phyloP scores from a whole-genome alignment of 2,329 filamentous ascomycete genomes.

The Emergomyces orientalis region DNA sequence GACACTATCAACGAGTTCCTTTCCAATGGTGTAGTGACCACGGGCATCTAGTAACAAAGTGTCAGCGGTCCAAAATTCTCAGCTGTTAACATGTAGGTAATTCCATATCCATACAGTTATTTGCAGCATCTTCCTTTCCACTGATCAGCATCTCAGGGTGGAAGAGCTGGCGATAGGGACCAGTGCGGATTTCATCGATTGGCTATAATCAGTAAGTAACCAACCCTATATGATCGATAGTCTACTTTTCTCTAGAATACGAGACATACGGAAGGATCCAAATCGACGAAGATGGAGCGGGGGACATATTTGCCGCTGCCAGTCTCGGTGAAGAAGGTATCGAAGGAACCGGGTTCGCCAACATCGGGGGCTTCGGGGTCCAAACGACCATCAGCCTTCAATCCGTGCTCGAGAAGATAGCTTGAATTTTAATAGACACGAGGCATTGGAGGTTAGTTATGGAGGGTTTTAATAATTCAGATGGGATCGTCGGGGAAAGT shows the following conservation, averaged over 20 bases:
- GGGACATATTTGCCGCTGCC: constrained; percentile 57
- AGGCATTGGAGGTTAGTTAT: neutral
- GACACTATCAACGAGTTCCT: constrained; percentile 55
- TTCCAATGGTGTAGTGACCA: constrained; percentile 60
- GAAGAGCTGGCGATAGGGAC: constrained; percentile 53
- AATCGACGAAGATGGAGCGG: constrained; percentile 57
- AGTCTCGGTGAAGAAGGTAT: constrained; percentile 60
- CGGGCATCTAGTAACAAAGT: constrained; percentile 45
- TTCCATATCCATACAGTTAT: constrained; percentile 46
- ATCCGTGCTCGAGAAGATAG: constrained; percentile 58
- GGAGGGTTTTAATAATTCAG: neutral
- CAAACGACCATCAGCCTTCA: constrained; percentile 50
- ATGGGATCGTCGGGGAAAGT: neutral
- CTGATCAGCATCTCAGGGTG: constrained; percentile 58
- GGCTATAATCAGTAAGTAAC: constrained; percentile 30
- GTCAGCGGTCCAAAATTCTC: neutral
- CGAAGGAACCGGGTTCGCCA: constrained; percentile 48
- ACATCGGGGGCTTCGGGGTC: constrained; percentile 47
- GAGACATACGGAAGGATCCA: constrained; percentile 51
- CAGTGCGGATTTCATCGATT: constrained; percentile 58
- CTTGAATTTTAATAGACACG: constrained; percentile 27
- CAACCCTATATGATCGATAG: neutral
- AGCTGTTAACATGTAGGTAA: too few species aligned
- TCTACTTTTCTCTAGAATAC: neutral
- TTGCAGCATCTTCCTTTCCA: constrained; percentile 60